Evolutionary conservation across 257 asterid genomes (phyloP).

Genomic region (Euphrasia confusa): DNA sequence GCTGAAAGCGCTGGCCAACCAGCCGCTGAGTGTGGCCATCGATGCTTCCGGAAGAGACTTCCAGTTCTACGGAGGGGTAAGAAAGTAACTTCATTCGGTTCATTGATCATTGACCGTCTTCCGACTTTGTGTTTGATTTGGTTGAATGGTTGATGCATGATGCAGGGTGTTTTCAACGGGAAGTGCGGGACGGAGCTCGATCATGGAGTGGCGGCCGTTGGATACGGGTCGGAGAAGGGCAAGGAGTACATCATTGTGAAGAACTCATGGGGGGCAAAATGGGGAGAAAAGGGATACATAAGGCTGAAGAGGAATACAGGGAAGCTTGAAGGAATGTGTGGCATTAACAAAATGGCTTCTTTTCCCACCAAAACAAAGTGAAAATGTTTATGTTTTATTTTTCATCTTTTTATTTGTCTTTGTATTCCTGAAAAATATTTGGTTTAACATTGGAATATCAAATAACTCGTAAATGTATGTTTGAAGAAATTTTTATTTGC

Average conservation of each 20-base stretch:
- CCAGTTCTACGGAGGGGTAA: not conserved
- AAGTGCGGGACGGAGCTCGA: constrained; percentile 55
- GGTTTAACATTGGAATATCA: too few species aligned
- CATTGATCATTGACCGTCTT: too few species aligned
- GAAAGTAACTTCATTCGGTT: not conserved
- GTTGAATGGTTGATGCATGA: constrained; percentile 2
- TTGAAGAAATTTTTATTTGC: too few species aligned
- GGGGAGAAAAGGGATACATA: constrained; percentile 67
- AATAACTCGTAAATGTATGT: too few species aligned
- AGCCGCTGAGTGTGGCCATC: not conserved
- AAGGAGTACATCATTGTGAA: constrained; percentile 43
- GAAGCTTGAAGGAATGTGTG: constrained; percentile 50
- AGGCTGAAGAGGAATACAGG: constrained; percentile 62
- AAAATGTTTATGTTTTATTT: too few species aligned
- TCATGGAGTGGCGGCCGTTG: constrained; percentile 54
- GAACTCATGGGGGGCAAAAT: constrained; percentile 69
- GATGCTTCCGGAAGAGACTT: constrained; percentile 1
- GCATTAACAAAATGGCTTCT: constrained; percentile 62
- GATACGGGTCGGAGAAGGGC: constrained; percentile 46
- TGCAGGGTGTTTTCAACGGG: constrained; percentile 64
- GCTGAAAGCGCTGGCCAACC: constrained; percentile 1
- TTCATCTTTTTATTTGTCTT: too few species aligned
- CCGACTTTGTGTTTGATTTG: too few species aligned
- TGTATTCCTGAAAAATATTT: too few species aligned
- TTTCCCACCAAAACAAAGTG: constrained; percentile 42